Base-by-base conservation (phyloP, 805 yeast species). In the Myxozyma udenii region DNA sequence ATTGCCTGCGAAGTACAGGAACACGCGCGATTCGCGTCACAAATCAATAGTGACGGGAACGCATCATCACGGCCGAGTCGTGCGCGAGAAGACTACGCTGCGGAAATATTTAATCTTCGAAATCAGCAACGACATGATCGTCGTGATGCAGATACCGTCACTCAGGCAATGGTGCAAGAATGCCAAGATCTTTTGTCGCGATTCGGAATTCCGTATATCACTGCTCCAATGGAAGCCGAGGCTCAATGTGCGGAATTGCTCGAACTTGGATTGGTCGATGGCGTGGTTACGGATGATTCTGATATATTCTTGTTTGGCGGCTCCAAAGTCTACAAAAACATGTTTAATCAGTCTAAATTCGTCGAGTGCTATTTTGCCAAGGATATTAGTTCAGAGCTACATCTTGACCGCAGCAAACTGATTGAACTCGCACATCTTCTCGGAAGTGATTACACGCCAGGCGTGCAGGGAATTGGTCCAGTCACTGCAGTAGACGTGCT, bases 221-320 rank as follows among this genome's bases (percentile, higher is more conserved):
- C 95, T 0, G 97, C 98, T 0, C 99, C 98, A 0, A 88, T 88
- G 90, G 99, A 93, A 69, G 98, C 98, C 1, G 99, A 93, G 70
- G 98, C 98, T 0, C 98, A 93, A 64, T 93, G 99, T 70, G 96
- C 96, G 0, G 87, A 84, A 58, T 69, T 93, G 4, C 68, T 80
- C 36, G 64, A 68, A n/a, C 67, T 89, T 21, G 79, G 78, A 0
- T 71, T 93, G 18, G 96, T 91, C 3, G 98, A 93, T 68, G 99
- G 98, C 0, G 84, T 93, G 4, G 83, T 93, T 22, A 93, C 98
- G 0, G 99, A 93, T 69, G 99, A 93, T 72, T 87, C 96, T 60
- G 99, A 93, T 76, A 89, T 95, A 44, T 93, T 93, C 61, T 68
- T 93, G 33, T 93, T 93, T 73, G 98, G 98, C 0, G 96, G 96